Evolutionary conservation across 2,329 filamentous ascomycete genomes (phyloP), one percentile per base, ranked within the genome.

Genomic region (Hypocrella siamensis): DNA sequence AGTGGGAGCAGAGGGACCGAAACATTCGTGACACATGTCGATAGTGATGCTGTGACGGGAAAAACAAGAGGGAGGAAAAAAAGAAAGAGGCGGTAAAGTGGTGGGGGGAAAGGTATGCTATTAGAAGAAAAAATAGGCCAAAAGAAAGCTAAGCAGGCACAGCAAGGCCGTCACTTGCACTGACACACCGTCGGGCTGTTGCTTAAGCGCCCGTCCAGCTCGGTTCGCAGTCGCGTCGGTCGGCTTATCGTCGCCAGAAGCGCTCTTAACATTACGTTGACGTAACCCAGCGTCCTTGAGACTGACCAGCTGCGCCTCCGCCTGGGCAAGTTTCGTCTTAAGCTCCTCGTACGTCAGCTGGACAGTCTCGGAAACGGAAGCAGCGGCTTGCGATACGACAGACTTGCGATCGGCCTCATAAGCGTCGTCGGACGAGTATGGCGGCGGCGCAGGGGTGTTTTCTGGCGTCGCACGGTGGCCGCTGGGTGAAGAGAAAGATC

Each of bases 101-200:
- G n/a, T n/a, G n/a, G n/a, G n/a, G n/a, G n/a, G n/a, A n/a, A n/a
- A n/a, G n/a, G n/a, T n/a, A n/a, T n/a, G n/a, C n/a, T n/a, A n/a
- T 26, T 75, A 98, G 58, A 98, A 98, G 65, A 98, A 85, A 56
- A 96, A 73, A 60, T 94, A 98, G 34, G 85, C 90, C 45, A 96
- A 70, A 49, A 98, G 58, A 62, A 98, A 98, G 63, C 83, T 86
- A 40, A 93, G 46, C 46, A 98, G 63, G 52, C 86, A 94, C 27
- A 98, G 62, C 16, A 74, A 63, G 16, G 90, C 88, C 28, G 82
- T 82, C 39, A 88, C 71, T 53, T 88, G 79, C 31, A 98, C 73
- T 1, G 90, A 77, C 4, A 98, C 88, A 16, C 90, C 88, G 44
- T 85, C 75, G 42, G 52, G 48, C 6, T 57, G 75, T 52, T 58